These are phyloP conservation scores for Aegilops sharonensis DNA, from an alignment of 176 grass and related monocot species.

Conservation along the genomic window DNA sequence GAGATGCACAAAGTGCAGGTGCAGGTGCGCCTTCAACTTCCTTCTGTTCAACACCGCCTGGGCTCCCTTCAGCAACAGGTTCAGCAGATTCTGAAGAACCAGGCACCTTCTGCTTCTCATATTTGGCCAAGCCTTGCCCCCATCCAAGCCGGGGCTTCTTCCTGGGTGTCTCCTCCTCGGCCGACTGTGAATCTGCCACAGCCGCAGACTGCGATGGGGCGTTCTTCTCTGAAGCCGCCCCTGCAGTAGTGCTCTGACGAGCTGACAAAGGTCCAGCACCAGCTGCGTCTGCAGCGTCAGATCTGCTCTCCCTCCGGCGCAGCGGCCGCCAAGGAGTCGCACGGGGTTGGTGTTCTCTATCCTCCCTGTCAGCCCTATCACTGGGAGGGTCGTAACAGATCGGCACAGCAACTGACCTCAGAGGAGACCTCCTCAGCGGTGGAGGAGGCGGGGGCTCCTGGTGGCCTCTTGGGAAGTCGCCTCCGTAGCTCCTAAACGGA, in stretches of 20 bases:
- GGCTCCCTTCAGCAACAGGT: conserved; percentile 26
- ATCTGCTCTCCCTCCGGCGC: conserved; percentile 61
- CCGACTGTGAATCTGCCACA: conserved; percentile 16
- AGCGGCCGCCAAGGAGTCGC: conserved; percentile 49
- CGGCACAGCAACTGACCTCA: conserved; percentile 76
- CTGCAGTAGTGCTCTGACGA: conserved; percentile 18
- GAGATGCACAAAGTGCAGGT: background rate
- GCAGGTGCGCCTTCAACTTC: background rate
- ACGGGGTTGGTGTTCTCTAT: conserved; percentile 46
- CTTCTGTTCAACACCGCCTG: conserved; percentile 23
- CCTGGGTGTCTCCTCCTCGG: conserved; percentile 55
- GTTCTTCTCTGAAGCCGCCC: conserved; percentile 38
- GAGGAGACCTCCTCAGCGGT: conserved; percentile 49
- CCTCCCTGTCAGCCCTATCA: conserved; percentile 48
- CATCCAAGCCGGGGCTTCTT: conserved; percentile 94
- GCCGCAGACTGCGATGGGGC: background rate
- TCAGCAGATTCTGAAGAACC: conserved; percentile 36
- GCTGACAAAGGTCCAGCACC: conserved; percentile 12
- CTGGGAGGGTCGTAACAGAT: conserved; percentile 49
- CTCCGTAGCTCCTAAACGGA: conserved; percentile 40
- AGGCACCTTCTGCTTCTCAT: conserved; percentile 90
- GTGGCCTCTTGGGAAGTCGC: conserved; percentile 49
- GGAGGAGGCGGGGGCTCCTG: conserved; percentile 46
- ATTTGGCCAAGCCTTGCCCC: conserved; percentile 96
- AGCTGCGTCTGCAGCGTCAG: conserved; percentile 36